Percentiles rank a stretch among this genome's conserved stretches.
Evolutionary conservation across 345 rosid genomes (phyloP).

Genomic region (Garcia nutans): DNA sequence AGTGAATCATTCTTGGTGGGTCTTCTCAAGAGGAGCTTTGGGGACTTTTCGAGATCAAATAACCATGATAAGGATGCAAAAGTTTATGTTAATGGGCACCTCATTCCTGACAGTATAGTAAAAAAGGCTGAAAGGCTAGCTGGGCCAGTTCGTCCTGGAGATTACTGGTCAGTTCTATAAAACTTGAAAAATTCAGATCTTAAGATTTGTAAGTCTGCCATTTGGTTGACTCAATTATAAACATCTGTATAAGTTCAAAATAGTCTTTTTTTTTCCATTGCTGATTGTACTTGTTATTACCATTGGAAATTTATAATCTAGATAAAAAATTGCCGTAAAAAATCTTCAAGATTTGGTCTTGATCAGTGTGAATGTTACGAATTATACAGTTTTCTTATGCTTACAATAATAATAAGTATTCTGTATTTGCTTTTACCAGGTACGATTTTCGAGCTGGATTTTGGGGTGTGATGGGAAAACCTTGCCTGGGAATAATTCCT

Average conservation of each 20-base stretch:
- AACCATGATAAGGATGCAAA: constrained; percentile 3
- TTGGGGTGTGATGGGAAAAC: constrained; percentile 33
- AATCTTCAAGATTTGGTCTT: neutral
- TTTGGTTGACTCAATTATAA: neutral
- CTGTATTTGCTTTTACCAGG: constrained; percentile 16
- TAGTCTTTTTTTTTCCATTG: neutral
- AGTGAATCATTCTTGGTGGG: constrained; percentile 16
- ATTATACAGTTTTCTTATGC: neutral
- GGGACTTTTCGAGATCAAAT: constrained; percentile 18
- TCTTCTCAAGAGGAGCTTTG: constrained; percentile 19
- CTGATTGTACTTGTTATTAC: too few species aligned
- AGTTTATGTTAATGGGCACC: constrained; percentile 29
- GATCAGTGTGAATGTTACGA: neutral
- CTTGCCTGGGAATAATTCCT: constrained; percentile 36
- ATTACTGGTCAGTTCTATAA: constrained; percentile 29
- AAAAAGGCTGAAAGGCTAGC: constrained; percentile 29
- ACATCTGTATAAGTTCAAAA: neutral
- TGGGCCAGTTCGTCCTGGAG: constrained; percentile 32
- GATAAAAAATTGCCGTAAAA: neutral
- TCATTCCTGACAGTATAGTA: constrained; percentile 16
- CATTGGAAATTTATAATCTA: neutral
- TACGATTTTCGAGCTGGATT: constrained; percentile 32
- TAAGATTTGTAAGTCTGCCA: neutral
- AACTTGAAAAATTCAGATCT: neutral
- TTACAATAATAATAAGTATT: neutral